Evolutionary conservation across 1,139 yeast genomes (phyloP), one percentile per base, ranked within the genome.

Genomic region (Taphrina flavorubra): DNA sequence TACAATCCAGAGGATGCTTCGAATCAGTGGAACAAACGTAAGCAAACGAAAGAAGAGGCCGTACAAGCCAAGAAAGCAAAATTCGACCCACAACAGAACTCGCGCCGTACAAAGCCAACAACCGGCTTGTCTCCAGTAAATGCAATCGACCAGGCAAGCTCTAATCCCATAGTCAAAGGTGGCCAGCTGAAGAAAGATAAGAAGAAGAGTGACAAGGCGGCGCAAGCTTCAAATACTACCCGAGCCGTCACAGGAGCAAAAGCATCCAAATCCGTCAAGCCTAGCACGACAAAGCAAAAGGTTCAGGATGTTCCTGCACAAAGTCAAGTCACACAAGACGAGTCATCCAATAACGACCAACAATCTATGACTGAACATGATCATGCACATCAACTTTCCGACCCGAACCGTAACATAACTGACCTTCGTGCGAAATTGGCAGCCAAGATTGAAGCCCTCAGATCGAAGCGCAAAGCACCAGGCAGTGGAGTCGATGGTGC

Each of bases 401-500:
- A 53, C 20, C 61, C 61, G 18, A 39, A 60, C 18, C 69, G 65
- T 47, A 66, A 60, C 18, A 59, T 59, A 37, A 39, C 60, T 36
- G 88, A 85, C 72, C 82, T 94, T 71, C 84, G 91, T 74, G 87
- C 85, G 39, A 87, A 88, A 77, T 83, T 94, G 66, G 87, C 94
- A 44, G 84, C 84, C 25, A 90, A 87, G 77, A 92, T 94, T 72
- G 85, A 82, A 70, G 81, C 79, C 39, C 77, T 94, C 79, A 86
- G 87, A 73, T 94, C 88, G 70, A 89, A 86, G 78, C 86, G 99
- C 76, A 92, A 89, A 75, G 99, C 98, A 0, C 95, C 95, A 0
- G 98, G 98, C 0, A 81, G 94, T 0, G 88, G 86, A 58, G 86
- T 83, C 16, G 82, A 84, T 4, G 97, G 96, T 37, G 95, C 97